Percentiles rank a stretch among this genome's conserved stretches.
Evolutionary conservation across 2,329 filamentous ascomycete species (phyloP).

Genomic region (Chrysosporium keratinophilum): DNA sequence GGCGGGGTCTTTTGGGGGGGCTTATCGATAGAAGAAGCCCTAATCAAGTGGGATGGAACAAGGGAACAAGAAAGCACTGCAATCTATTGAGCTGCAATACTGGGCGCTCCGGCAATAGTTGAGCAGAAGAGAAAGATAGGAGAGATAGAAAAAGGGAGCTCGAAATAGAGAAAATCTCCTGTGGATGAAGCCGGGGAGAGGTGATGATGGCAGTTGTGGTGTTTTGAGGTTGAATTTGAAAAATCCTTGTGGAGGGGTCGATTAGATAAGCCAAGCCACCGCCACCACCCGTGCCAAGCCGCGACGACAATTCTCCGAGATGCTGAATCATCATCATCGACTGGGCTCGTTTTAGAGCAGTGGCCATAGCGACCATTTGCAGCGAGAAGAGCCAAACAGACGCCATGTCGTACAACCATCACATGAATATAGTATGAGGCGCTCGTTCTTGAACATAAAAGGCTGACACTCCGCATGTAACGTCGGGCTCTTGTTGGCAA

Average conservation of each 20-base stretch:
- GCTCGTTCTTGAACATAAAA: not conserved
- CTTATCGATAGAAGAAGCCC: slow-evolving; percentile 34
- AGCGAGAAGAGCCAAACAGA: not conserved
- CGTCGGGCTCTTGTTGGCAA: not conserved
- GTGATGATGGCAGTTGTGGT: not conserved
- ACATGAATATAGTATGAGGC: not conserved
- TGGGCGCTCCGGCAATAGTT: not conserved
- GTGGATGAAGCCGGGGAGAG: not conserved
- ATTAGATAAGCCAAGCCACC: slow-evolving; percentile 8
- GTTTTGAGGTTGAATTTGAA: slow-evolving; percentile 1
- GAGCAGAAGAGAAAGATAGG: not conserved
- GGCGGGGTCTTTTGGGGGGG: slow-evolving; percentile 20
- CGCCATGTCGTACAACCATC: not conserved
- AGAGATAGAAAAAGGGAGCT: not conserved
- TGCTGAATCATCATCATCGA: not conserved
- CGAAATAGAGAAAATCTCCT: not conserved
- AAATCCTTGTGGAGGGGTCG: slow-evolving; percentile 8
- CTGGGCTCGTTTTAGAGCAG: not conserved
- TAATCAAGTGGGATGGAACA: slow-evolving; percentile 17
- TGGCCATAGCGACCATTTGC: not conserved
- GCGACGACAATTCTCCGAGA: slow-evolving; percentile 1
- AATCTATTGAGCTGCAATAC: slow-evolving; percentile 4
- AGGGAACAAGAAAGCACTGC: slow-evolving; percentile 5
- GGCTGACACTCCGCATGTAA: not conserved
- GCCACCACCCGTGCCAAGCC: slow-evolving; percentile 3